Percentiles rank a stretch among this genome's conserved stretches.
Conservation (phyloP, 352 stramenopile species). For the Phytophthora uliginosa region DNA sequence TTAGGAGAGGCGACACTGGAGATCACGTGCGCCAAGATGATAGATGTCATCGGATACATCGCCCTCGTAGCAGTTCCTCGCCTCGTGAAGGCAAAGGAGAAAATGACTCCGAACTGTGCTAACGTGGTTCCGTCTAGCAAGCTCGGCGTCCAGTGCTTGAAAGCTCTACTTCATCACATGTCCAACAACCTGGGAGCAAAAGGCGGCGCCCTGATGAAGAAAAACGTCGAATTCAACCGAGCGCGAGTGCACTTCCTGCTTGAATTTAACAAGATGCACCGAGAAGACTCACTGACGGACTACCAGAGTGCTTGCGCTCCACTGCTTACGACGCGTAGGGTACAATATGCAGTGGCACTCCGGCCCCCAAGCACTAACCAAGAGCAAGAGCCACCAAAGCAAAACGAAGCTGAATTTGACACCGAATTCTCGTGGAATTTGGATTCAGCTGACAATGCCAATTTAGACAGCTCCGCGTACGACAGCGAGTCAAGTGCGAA, state of each 20-base stretch:
- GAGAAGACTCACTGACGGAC: slow-evolving; percentile 60
- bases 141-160: slow-evolving; percentile 49
- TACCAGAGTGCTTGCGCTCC: slow-evolving; percentile 55
- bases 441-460: slow-evolving; percentile 10
- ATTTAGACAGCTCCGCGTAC: slow-evolving; percentile 12
- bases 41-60: slow-evolving; percentile 33
- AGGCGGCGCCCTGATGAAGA: slow-evolving; percentile 35
- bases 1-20: slow-evolving; percentile 14
- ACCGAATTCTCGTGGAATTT: slow-evolving; percentile 33
- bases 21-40: slow-evolving; percentile 32
- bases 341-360: background rate
- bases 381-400: slow-evolving; percentile 24
- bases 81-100: slow-evolving; percentile 43
- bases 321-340: slow-evolving; percentile 14
- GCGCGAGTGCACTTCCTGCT: slow-evolving; percentile 56
- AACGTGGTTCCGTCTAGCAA: slow-evolving; percentile 27
- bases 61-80: slow-evolving; percentile 43
- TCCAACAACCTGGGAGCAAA: slow-evolving; percentile 51
- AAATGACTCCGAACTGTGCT: slow-evolving; percentile 6
- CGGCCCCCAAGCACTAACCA: slow-evolving; percentile 8
- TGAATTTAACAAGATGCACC: slow-evolving; percentile 69
- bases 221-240: slow-evolving; percentile 53
- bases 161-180: slow-evolving; percentile 69
- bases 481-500: slow-evolving; percentile 26
- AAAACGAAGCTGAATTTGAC: slow-evolving; percentile 21